Base-by-base conservation (phyloP, 805 yeast species). In the Isabelozyma heimii region DNA sequence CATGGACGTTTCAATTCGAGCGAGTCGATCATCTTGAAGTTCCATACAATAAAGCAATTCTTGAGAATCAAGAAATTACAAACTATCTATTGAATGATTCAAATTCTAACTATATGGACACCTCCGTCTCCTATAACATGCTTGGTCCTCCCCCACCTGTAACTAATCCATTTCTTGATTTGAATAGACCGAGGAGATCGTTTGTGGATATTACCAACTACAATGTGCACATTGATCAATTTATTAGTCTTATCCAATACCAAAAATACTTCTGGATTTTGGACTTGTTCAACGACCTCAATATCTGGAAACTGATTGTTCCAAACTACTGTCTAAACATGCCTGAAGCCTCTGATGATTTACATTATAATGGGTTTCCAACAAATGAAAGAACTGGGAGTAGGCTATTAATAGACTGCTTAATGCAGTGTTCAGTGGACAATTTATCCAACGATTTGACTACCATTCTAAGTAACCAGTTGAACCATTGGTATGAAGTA, bases 241-340 rank as follows among this genome's bases (percentile, higher is more conserved):
- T 61, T 37, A 58, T 67, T 10, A 47, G 52, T 14, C 47, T 69
- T 38, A 51, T 70, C n/a, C 69, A 67, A 33, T 50, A 52, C n/a
- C 70, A 71, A 45, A 62, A 62, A 42, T 71, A 68, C 47, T 65
- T 63, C 52, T 70, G 76, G 75, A 42, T 73, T 8, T 55, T 73
- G 16, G 78, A 73, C 53, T 51, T 73, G 26, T 71, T 70, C 49
- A 73, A 73, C 44, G 76, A 68, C n/a, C 49, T 69, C 30, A 50
- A 56, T 40, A 54, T 72, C 13, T 73, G 77, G 77, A 70, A 69
- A 50, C 55, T 63, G 20, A 50, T 66, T 10, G 55, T 73, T 8
- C 77, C 77, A 1, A 52, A 55, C 14, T 68, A 65, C 47, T 67
- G 74, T 50, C 48, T 70, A 14, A 51, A 50, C 24, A 48, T 54